Percentiles rank a stretch among this genome's conserved stretches.
Conservation (phyloP, 495 filamentous ascomycete species). For the Penicillium antarcticum region DNA sequence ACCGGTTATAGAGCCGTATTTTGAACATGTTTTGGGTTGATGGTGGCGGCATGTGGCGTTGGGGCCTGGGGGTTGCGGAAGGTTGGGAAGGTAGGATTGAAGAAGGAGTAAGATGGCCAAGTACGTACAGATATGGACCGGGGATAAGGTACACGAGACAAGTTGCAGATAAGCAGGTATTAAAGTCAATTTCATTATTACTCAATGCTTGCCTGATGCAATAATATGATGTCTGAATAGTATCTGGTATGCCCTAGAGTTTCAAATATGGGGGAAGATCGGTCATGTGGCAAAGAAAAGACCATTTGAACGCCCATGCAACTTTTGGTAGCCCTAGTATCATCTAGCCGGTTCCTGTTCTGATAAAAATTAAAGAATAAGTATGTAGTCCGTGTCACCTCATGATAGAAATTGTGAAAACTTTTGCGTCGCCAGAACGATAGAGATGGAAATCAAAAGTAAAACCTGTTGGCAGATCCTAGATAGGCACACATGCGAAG, state of each 20-base stretch:
- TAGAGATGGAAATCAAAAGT: background rate
- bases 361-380: conserved; percentile 8
- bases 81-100: conserved; percentile 53
- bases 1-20: conserved; percentile 58
- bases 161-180: background rate
- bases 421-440: conserved; percentile 8
- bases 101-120: conserved; percentile 33
- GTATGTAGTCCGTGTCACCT: background rate
- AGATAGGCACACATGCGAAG: too few relatives aligned
- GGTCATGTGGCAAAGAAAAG: background rate
- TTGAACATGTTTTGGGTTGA: conserved; percentile 55
- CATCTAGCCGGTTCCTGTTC: background rate
- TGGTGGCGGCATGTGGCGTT: conserved; percentile 38
- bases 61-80: conserved; percentile 46
- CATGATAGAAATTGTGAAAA: background rate
- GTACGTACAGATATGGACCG: background rate
- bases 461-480: background rate
- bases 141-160: too few relatives aligned
- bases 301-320: background rate
- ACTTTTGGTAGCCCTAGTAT: background rate
- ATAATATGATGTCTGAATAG: background rate
- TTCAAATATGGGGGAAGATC: background rate
- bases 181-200: background rate
- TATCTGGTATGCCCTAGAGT: background rate
- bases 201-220: background rate